Evolutionary conservation across 768 basidiomycete genomes (phyloP).

Genomic region (Imleria badia): DNA sequence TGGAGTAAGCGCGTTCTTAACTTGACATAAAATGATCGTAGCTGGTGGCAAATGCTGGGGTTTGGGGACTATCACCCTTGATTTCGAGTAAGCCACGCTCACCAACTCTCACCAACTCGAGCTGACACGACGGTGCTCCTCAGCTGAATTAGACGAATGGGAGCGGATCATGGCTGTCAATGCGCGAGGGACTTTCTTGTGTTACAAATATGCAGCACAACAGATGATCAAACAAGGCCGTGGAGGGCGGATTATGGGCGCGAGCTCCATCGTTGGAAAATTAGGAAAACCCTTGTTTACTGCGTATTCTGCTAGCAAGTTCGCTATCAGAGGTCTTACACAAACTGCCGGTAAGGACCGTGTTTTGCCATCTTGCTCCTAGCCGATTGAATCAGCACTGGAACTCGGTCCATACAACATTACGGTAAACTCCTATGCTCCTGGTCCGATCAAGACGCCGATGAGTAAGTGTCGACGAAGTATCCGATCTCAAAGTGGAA

Average conservation of each 20-base stretch:
- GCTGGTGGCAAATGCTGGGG: constrained; percentile 21
- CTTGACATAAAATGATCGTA: not conserved
- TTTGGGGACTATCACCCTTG: not conserved
- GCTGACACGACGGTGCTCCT: not conserved
- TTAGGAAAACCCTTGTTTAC: not conserved
- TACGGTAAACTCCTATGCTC: constrained; percentile 40
- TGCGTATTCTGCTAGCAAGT: constrained; percentile 35
- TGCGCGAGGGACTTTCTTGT: constrained; percentile 53
- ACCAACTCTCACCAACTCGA: no score
- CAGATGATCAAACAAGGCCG: constrained; percentile 54
- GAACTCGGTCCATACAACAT: constrained; percentile 34
- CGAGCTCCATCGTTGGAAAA: constrained; percentile 10
- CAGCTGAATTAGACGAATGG: constrained; percentile 2
- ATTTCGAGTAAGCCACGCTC: not conserved
- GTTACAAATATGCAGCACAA: constrained; percentile 59
- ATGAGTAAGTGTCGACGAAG: constrained; percentile 23
- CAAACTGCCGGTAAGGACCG: constrained; percentile 33
- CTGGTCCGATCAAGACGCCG: constrained; percentile 31
- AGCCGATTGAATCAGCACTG: not conserved
- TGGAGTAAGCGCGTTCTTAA: no score
- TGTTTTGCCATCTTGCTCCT: not conserved
- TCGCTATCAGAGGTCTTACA: constrained; percentile 39
- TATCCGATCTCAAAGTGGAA: not conserved
- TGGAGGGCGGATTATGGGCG: constrained; percentile 54
- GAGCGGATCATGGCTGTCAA: constrained; percentile 36